These are phyloP conservation scores for Dalbergia cultrata DNA, from an alignment of 306 rosid species.

Conservation along the genomic window DNA sequence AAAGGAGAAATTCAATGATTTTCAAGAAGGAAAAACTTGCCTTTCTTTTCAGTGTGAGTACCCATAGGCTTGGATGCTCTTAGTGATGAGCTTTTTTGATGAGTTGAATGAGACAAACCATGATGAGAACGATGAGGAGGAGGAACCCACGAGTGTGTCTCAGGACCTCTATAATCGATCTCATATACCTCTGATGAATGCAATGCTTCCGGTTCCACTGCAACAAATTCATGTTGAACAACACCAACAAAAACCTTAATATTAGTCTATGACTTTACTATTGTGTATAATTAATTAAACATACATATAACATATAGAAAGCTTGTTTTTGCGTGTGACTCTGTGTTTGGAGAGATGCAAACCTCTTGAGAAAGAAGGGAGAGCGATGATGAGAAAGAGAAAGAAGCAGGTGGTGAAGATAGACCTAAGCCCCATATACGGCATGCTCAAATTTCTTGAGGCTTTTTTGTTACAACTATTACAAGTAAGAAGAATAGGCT, in stretches of 20 bases:
- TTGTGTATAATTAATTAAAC: background rate
- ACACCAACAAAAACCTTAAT: background rate
- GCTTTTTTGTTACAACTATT: background rate
- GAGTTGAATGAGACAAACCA: conserved; percentile 45
- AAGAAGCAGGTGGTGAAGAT: conserved; percentile 49
- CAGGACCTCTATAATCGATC: conserved; percentile 96
- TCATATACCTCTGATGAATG: conserved; percentile 67
- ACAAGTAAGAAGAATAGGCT: conserved; percentile 1
- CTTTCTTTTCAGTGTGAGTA: conserved; percentile 47
- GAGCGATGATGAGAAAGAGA: conserved; percentile 58
- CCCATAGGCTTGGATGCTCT: conserved; percentile 44
- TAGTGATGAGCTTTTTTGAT: conserved; percentile 40
- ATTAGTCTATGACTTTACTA: background rate
- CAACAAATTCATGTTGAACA: background rate
- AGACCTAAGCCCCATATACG: conserved; percentile 69
- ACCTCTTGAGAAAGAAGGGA: conserved; percentile 63
- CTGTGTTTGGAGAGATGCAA: background rate
- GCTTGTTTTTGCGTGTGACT: background rate
- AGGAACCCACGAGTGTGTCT: conserved; percentile 82
- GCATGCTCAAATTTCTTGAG: conserved; percentile 25
- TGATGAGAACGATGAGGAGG: conserved; percentile 69
- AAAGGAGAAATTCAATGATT: conserved; percentile 23
- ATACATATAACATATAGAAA: background rate
- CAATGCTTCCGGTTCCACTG: conserved; percentile 57
- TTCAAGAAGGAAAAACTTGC: conserved; percentile 35